Base-by-base conservation (phyloP, 192 early-diverging fungal genomes). In the Entomortierella chlamydospora region DNA sequence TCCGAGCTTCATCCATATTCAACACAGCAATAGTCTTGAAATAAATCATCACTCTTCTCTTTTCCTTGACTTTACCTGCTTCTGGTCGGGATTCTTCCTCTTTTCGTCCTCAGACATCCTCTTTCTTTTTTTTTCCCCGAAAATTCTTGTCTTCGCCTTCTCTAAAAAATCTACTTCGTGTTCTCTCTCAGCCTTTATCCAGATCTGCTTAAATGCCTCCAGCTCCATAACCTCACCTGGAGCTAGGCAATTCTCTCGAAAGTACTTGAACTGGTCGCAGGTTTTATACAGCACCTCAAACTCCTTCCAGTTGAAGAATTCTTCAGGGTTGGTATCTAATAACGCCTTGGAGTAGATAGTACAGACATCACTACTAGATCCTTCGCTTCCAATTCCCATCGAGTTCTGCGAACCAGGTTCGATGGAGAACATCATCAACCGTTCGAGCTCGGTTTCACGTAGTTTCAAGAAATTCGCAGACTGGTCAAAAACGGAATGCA, bases 231-330 rank as follows among this genome's bases (percentile, higher is more conserved):
- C 39, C 1, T 34, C 63, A 15, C 26, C 20, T 2, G 31, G 0
- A 5, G 25, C 15, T n/a, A 52, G 26, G 13, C 57, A 59, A 8
- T 39, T 37, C 25, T 78, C 62, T 12, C 51, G 68, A 26, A 70
- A 53, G 68, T 54, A 61, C 9, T 47, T 25, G 45, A 79, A 79
- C 25, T 66, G 41, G 15, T 66, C 63, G 29, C 67, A 64, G 1
- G 63, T 25, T 3, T 50, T 28, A 37, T 79, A 79, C 28, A 66
- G 12, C 9, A 7, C 1, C n/a, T 37, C 25, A 57, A 79, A 79
- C 57, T 64, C 62, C 26, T 34, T 29, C 76, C 76, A 79, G n/a
- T 70, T 54, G 33, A 79, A 69, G 8, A 61, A 49, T 10, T 64
- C 22, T n/a, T 70, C 73, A 5, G 68, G 18, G 5, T 22, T 9